Base-by-base conservation (phyloP, 768 basidiomycete genomes). In the Dioszegia aurantiaca region DNA sequence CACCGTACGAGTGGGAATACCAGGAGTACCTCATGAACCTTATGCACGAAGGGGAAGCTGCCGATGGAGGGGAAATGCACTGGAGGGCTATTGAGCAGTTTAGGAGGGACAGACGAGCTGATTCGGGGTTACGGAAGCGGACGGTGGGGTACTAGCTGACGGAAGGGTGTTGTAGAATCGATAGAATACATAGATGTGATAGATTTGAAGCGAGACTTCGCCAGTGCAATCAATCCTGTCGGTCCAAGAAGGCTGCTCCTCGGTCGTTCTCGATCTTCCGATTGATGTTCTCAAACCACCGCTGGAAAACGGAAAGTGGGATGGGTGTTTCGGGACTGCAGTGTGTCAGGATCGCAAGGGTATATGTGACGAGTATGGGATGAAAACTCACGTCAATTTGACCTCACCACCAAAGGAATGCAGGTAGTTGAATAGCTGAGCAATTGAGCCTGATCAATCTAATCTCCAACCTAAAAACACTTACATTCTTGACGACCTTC, bases 331-430 rank as follows among this genome's bases (percentile, higher is more conserved):
- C 73, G 4, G 73, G 73, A 11, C 69, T 74, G 46, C 41, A 31
- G 23, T 1, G n/a, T 36, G 14, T 33, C 33, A 33, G 33, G 8
- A 33, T n/a, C n/a, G 14, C 33, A 33, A 33, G 33, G 8, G 8
- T 33, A 14, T 6, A 33, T 33, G 33, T 6, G 6, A 33, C 33
- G 14, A n/a, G n/a, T n/a, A n/a, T n/a, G n/a, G n/a, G n/a, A n/a
- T n/a, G n/a, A 44, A 21, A 1, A 67, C 71, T 65, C 61, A 73
- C 68, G 74, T 76, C 24, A 76, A 48, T 36, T 72, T 70, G 42
- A 68, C 58, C 36, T 71, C 73, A n/a, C 72, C 73, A 17, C 72
- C 75, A 47, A 74, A 76, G 1, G 75, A 76, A 58, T 76, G 75
- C 0, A 76, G 63, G 56, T 76, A 76, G 59, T 76, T 76, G 70